phyloP scores from a whole-genome alignment of 257 asterid genomes.

The Dorcoceras hygrometricum region DNA sequence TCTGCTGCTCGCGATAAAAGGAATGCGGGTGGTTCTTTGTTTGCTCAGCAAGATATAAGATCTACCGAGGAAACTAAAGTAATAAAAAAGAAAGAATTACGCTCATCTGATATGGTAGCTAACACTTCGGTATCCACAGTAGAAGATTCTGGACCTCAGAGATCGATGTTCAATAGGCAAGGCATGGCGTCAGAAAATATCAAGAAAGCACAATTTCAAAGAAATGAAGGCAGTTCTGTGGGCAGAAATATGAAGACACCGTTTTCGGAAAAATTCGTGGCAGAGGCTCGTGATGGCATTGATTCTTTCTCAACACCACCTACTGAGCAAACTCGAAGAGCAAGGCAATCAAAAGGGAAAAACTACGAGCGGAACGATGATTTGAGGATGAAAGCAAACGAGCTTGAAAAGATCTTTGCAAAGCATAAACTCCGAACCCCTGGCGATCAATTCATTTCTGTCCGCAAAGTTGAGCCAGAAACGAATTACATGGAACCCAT shows the following conservation, averaged over 20 bases:
- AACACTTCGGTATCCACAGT: conserved; percentile 32
- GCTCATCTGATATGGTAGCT: conserved; percentile 30
- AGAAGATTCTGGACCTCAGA: conserved; percentile 54
- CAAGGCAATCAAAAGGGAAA: conserved; percentile 61
- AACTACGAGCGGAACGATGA: conserved; percentile 81
- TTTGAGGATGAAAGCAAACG: conserved; percentile 80
- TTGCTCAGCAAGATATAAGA: conserved; percentile 39
- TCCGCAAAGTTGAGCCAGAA: conserved; percentile 41
- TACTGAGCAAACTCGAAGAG: conserved; percentile 57
- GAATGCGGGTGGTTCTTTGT: conserved; percentile 34
- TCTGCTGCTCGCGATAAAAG: conserved; percentile 44
- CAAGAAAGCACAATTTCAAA: conserved; percentile 42
- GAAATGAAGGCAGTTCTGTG: conserved; percentile 35
- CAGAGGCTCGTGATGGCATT: conserved; percentile 40
- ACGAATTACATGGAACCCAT: conserved; percentile 40
- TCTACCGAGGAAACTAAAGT: conserved; percentile 37
- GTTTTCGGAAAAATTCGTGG: conserved; percentile 35
- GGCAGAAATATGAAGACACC: conserved; percentile 36
- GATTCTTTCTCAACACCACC: conserved; percentile 54
- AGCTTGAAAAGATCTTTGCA: conserved; percentile 90
- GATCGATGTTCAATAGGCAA: conserved; percentile 39
- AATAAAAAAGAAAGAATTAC: conserved; percentile 33
- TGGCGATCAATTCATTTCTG: conserved; percentile 57
- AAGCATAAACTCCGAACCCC: conserved; percentile 69
- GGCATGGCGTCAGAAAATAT: conserved; percentile 40